Evolutionary conservation across 768 basidiomycete genomes (phyloP).

Genomic region (Hirschioporus abietinus): DNA sequence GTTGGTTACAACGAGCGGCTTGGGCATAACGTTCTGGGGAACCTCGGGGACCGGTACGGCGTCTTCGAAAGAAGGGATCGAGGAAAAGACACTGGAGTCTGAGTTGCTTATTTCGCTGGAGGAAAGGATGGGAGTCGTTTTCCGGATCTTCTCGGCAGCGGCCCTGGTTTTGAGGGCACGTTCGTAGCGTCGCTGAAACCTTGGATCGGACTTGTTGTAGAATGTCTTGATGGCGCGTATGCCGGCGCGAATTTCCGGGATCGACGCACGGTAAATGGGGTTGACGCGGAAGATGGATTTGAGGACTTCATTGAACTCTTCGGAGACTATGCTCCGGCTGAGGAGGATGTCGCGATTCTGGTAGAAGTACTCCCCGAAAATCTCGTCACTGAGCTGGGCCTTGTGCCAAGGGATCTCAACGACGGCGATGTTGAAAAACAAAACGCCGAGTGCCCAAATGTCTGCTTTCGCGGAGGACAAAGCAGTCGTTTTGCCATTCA

Average conservation of each 20-base stretch:
- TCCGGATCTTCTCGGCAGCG: neutral
- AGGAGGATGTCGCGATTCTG: neutral
- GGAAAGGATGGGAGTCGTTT: neutral
- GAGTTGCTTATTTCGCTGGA: neutral
- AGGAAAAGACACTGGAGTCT: neutral
- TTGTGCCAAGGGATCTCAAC: constrained; percentile 44
- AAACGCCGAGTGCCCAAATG: constrained; percentile 30
- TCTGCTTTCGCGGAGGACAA: constrained; percentile 27
- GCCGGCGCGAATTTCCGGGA: neutral
- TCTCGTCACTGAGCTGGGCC: constrained; percentile 24
- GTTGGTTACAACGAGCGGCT: neutral
- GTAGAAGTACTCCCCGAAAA: neutral
- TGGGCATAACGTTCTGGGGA: neutral
- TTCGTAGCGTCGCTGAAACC: neutral
- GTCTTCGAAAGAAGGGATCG: neutral
- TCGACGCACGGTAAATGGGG: neutral
- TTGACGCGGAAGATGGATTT: neutral
- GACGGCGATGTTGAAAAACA: constrained; percentile 45
- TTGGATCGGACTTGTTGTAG: neutral
- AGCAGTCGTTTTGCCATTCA: neutral
- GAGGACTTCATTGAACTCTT: neutral
- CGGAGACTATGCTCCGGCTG: neutral
- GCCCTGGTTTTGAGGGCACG: neutral
- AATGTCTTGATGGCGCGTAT: neutral
- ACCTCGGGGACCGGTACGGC: neutral